A percentile compares a stretch with the other conserved stretches of the same genome.
phyloP scores from a whole-genome alignment of 2,329 filamentous ascomycete genomes.

The Periconia digitata region DNA sequence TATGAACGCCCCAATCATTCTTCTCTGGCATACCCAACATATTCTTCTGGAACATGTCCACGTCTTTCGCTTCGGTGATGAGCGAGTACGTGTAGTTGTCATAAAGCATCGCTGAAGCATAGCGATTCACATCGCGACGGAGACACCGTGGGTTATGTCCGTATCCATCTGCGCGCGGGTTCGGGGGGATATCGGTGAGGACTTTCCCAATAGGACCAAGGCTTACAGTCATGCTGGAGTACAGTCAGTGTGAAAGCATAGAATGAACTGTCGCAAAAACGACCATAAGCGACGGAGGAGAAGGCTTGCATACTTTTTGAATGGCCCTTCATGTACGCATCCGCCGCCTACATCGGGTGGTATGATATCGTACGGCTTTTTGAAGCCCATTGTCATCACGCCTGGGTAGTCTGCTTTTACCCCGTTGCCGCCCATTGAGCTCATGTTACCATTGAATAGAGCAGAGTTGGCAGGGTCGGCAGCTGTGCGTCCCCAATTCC shows the following conservation, averaged over 20 bases:
- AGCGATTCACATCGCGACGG: conserved; percentile 36
- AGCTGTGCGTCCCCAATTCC: conserved; percentile 24
- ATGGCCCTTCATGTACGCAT: conserved; percentile 54
- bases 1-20: conserved; percentile 43
- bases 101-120: conserved; percentile 13
- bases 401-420: conserved; percentile 19
- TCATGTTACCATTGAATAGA: conserved; percentile 57
- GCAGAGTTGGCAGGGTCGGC: conserved; percentile 44
- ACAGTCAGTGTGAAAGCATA: background rate
- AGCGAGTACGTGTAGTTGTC: conserved; percentile 24
- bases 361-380: conserved; percentile 32
- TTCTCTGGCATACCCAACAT: conserved; percentile 39
- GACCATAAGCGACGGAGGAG: too few relatives aligned
- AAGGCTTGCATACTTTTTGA: conserved; percentile 47
- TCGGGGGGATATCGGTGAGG: conserved; percentile 25
- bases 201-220: conserved; percentile 50
- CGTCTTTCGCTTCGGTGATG: conserved; percentile 17
- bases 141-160: conserved; percentile 36
- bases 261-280: too few relatives aligned
- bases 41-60: conserved; percentile 38
- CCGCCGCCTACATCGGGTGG: conserved; percentile 56
- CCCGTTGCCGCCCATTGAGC: conserved; percentile 50
- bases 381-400: conserved; percentile 12
- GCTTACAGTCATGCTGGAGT: conserved; percentile 36
- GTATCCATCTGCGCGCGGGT: conserved; percentile 27